Conservation (phyloP, 768 basidiomycete species). For the Boletus sensibilis region DNA sequence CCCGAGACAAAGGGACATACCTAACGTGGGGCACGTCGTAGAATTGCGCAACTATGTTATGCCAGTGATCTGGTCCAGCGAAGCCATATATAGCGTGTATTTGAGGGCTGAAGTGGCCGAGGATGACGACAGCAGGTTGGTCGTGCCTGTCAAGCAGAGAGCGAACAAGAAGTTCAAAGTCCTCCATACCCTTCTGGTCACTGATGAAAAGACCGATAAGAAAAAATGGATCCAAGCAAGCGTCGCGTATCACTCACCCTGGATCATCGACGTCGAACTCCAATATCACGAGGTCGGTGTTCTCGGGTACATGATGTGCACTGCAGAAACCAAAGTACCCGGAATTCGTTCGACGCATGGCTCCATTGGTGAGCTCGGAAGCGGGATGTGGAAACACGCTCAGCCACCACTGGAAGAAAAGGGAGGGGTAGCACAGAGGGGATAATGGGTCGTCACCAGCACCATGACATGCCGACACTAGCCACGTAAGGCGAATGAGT, state of each 20-base stretch:
- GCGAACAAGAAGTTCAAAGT: conserved; percentile 91
- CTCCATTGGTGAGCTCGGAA: conserved; percentile 96
- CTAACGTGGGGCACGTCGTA: conserved; percentile 95
- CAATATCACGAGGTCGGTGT: conserved; percentile 90
- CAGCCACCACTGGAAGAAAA: conserved; percentile 98
- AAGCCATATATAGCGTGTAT: conserved; percentile 76
- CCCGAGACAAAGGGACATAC: conserved; percentile 30
- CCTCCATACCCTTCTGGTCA: conserved; percentile 66
- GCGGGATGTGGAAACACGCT: conserved; percentile 97
- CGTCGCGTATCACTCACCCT: conserved; percentile 52
- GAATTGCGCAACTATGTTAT: conserved; percentile 89
- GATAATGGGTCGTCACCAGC: conserved; percentile 89
- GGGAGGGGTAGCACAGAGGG: conserved; percentile 85
- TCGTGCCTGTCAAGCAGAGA: conserved; percentile 89
- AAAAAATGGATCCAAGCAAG: neutral
- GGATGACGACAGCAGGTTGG: conserved; percentile 85
- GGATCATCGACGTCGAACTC: conserved; percentile 93
- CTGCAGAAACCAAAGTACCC: conserved; percentile 96
- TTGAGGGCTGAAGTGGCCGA: conserved; percentile 96
- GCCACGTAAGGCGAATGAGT: neutral
- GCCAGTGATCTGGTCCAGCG: conserved; percentile 87
- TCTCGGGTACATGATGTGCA: conserved; percentile 89
- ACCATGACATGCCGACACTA: conserved; percentile 92
- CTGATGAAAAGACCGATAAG: conserved; percentile 36
- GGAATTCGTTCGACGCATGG: conserved; percentile 87